These are phyloP conservation scores for Alternaria incomplexa DNA, from an alignment of 2,329 filamentous ascomycete genomes.

Conservation along the genomic window DNA sequence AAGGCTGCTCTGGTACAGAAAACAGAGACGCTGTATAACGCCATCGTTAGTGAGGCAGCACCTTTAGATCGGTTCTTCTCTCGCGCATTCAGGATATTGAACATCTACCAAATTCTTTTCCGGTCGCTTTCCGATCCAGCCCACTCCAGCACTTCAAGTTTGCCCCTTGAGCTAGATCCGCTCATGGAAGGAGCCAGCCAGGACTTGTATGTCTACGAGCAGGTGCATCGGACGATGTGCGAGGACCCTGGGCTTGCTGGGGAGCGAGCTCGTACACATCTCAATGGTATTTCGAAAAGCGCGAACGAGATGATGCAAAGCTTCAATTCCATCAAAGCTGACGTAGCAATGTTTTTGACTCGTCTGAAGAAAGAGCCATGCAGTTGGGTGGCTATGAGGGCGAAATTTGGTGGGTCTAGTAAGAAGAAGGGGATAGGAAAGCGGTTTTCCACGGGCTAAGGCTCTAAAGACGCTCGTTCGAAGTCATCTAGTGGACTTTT, in stretches of 20 bases:
- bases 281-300: slow-evolving; percentile 9
- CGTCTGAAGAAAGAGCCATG: slow-evolving; percentile 8
- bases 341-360: slow-evolving; percentile 8
- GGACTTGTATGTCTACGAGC: slow-evolving; percentile 12
- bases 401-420: not conserved
- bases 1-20: not conserved
- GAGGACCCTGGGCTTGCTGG: slow-evolving; percentile 4
- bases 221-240: slow-evolving; percentile 4
- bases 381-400: slow-evolving; percentile 9
- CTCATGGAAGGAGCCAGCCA: slow-evolving; percentile 8
- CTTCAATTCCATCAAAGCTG: slow-evolving; percentile 9
- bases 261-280: slow-evolving; percentile 9
- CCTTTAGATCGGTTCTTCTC: slow-evolving; percentile 15
- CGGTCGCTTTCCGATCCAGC: slow-evolving; percentile 5
- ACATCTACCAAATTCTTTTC: slow-evolving; percentile 15
- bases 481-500: not conserved
- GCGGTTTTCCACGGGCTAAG: not conserved
- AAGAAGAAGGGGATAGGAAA: not conserved
- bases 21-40: slow-evolving; percentile 13
- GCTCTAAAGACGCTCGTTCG: not conserved
- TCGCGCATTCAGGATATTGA: slow-evolving; percentile 5
- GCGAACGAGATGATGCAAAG: slow-evolving; percentile 12
- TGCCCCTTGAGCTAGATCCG: slow-evolving; percentile 7
- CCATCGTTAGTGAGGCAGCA: slow-evolving; percentile 14
- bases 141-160: not conserved